phyloP scores from a whole-genome alignment of 352 stramenopile species.

The Phytophthora hibernalis region DNA sequence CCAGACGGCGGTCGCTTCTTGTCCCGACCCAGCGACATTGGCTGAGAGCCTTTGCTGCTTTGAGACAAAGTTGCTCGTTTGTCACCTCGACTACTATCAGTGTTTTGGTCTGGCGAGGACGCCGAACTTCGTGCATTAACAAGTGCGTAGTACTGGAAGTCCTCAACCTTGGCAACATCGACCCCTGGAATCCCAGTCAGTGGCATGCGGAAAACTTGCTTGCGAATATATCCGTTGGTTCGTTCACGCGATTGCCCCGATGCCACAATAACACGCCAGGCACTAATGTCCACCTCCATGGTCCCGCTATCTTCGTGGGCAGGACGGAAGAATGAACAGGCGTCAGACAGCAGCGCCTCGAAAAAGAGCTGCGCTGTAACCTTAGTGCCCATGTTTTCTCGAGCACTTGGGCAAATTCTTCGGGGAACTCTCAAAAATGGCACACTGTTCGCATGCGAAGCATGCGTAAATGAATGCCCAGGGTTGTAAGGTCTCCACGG shows the following conservation, averaged over 20 bases:
- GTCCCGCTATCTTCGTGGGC: conserved; percentile 47
- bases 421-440: conserved; percentile 62
- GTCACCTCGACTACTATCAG: conserved; percentile 16
- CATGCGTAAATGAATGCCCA: conserved; percentile 10
- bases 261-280: conserved; percentile 43
- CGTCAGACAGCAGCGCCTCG: conserved; percentile 61
- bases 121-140: conserved; percentile 16
- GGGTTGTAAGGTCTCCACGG: conserved; percentile 48
- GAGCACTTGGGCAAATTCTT: conserved; percentile 54
- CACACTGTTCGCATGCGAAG: conserved; percentile 9
- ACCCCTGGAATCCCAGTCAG: conserved; percentile 54
- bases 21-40: conserved; percentile 19
- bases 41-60: conserved; percentile 15
- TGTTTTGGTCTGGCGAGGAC: conserved; percentile 5
- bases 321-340: conserved; percentile 57
- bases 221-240: conserved; percentile 46
- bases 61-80: conserved; percentile 28
- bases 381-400: conserved; percentile 51
- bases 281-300: conserved; percentile 71
- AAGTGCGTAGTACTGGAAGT: conserved; percentile 72
- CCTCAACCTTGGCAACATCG: conserved; percentile 53
- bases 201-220: conserved; percentile 68
- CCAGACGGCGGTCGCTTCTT: conserved; percentile 33
- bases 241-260: conserved; percentile 17
- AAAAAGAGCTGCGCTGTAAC: conserved; percentile 63